These are phyloP conservation scores for Ulmus americana DNA, from an alignment of 331 rosid genomes.

Conservation along the genomic window DNA sequence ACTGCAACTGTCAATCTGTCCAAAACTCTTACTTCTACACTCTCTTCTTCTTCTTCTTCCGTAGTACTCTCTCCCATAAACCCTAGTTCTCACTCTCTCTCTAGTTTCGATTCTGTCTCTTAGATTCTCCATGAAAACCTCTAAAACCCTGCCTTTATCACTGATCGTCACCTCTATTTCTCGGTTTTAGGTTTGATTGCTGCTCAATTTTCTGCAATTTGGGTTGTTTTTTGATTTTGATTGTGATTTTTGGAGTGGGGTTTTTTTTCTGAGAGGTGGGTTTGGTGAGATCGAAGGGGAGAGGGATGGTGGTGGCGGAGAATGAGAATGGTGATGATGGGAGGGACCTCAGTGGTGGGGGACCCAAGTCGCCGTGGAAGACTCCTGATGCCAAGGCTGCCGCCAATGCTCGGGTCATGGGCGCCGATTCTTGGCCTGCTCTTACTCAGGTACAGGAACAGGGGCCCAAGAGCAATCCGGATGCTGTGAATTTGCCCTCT, in stretches of 20 bases:
- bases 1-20: slow-evolving; percentile 23
- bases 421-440: slow-evolving; percentile 80
- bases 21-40: background rate
- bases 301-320: slow-evolving; percentile 68
- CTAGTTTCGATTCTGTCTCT: background rate
- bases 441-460: slow-evolving; percentile 79
- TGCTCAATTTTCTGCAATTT: background rate
- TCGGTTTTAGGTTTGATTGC: background rate
- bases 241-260: background rate
- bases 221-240: background rate
- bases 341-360: slow-evolving; percentile 48
- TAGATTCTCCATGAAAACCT: background rate
- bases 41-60: background rate
- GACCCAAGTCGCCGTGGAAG: slow-evolving; percentile 84
- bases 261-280: background rate
- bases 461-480: slow-evolving; percentile 43
- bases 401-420: slow-evolving; percentile 56
- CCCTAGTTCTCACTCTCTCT: slow-evolving; percentile 34
- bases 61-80: slow-evolving; percentile 14
- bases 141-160: background rate
- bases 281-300: slow-evolving; percentile 30
- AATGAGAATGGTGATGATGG: slow-evolving; percentile 56
- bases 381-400: slow-evolving; percentile 47
- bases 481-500: slow-evolving; percentile 32
- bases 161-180: background rate